Conservation (phyloP, 1,139 yeast species). For the Diutina mesorugosa region DNA sequence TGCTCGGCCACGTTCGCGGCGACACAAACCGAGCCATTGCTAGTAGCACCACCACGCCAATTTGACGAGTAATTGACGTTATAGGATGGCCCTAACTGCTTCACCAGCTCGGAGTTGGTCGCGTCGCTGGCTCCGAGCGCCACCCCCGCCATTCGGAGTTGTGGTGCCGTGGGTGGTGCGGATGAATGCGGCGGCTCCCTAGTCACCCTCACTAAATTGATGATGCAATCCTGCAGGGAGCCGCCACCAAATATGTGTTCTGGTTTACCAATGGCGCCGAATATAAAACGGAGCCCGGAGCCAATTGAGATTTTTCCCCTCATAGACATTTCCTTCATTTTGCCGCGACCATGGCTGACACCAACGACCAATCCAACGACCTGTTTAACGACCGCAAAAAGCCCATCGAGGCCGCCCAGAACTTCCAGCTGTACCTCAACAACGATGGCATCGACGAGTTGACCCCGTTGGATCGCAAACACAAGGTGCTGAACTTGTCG, state of each 20-base stretch:
- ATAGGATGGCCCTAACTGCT: neutral
- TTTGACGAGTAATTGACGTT: no score
- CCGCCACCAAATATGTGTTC: neutral
- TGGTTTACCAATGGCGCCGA: neutral
- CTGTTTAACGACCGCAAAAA: neutral
- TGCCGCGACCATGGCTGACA: neutral
- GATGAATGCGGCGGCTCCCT: neutral
- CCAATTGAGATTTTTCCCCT: neutral
- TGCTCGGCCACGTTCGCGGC: neutral
- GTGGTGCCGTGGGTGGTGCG: neutral
- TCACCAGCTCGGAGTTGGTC: neutral
- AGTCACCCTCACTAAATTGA: neutral
- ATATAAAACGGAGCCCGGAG: neutral
- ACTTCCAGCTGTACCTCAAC: slow-evolving; percentile 29
- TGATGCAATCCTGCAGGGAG: neutral
- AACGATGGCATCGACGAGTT: slow-evolving; percentile 61
- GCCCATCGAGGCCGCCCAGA: neutral
- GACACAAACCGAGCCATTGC: neutral
- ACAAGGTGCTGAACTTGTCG: slow-evolving; percentile 58
- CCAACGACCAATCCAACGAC: neutral
- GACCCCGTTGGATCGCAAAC: slow-evolving; percentile 47
- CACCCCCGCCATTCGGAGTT: neutral
- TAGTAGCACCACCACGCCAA: no score
- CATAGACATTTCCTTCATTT: neutral
- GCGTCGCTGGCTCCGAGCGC: neutral